A percentile compares a stretch with the other conserved stretches of the same genome.
These are phyloP conservation scores for Cercospora sp. DNA, from an alignment of 2,329 filamentous ascomycete genomes.

Conservation along the genomic window DNA sequence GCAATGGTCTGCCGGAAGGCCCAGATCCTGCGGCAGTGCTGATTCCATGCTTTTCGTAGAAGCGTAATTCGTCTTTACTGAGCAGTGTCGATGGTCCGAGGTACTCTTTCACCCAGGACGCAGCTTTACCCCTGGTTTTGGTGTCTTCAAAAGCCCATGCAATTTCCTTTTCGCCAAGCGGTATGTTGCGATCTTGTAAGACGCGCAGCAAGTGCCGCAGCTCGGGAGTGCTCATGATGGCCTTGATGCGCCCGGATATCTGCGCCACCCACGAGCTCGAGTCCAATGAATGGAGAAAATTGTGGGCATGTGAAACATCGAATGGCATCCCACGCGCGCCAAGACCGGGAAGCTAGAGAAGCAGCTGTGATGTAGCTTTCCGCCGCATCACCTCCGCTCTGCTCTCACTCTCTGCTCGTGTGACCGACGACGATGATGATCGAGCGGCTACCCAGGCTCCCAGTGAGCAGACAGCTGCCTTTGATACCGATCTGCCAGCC, in stretches of 20 bases:
- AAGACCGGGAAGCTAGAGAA: background rate
- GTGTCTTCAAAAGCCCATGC: constrained; percentile 50
- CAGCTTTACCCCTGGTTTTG: constrained; percentile 44
- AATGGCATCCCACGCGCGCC: background rate
- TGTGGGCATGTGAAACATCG: background rate
- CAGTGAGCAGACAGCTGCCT: constrained; percentile 18
- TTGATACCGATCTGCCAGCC: constrained; percentile 17
- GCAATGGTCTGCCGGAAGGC: constrained; percentile 48
- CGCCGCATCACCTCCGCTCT: constrained; percentile 1
- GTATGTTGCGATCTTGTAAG: constrained; percentile 48
- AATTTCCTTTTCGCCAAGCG: constrained; percentile 50
- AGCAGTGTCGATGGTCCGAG: constrained; percentile 50
- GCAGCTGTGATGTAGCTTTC: constrained; percentile 1
- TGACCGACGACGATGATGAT: constrained; percentile 18
- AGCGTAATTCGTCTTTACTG: constrained; percentile 51
- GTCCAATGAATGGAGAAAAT: background rate
- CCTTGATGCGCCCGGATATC: background rate
- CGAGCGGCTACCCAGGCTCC: constrained; percentile 13
- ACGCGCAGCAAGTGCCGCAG: constrained; percentile 48
- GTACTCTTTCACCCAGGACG: constrained; percentile 51
- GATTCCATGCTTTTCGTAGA: constrained; percentile 41
- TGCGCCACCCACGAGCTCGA: background rate
- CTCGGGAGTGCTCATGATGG: constrained; percentile 26
- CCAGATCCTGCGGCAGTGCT: background rate
- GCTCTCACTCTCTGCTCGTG: background rate